A percentile compares a stretch with the other conserved stretches of the same genome.
Evolutionary conservation across 495 filamentous ascomycete genomes (phyloP).

Genomic region (Lichenothelia convexa): DNA sequence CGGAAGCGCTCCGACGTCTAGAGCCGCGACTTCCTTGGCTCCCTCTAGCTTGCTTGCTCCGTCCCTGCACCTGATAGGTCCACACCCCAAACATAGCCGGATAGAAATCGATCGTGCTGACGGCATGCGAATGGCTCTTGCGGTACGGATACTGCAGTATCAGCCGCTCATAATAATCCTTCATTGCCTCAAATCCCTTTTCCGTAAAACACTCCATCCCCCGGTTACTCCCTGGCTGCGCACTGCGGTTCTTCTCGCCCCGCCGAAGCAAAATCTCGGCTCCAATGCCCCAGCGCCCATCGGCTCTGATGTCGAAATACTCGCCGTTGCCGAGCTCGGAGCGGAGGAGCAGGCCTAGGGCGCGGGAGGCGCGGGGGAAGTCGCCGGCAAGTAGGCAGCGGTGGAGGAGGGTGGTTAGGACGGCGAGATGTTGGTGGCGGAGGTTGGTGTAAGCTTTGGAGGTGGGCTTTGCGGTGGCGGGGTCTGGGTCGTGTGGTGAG

Average conservation of each 20-base stretch:
- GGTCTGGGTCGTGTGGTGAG: no score
- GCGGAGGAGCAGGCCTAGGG: conserved; percentile 46
- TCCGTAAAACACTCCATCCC: conserved; percentile 19
- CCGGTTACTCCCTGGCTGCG: background rate
- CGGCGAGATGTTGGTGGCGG: conserved; percentile 38
- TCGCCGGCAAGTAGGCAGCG: conserved; percentile 40
- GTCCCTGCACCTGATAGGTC: conserved; percentile 39
- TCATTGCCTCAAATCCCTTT: conserved; percentile 36
- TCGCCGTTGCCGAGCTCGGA: conserved; percentile 28
- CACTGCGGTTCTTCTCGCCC: background rate
- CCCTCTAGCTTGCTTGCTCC: conserved; percentile 19
- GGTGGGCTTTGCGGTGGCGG: no score
- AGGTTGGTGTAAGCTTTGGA: conserved; percentile 4
- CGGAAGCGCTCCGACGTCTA: no score
- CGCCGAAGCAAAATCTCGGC: conserved; percentile 41
- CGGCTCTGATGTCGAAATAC: conserved; percentile 34
- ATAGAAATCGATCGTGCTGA: conserved; percentile 40
- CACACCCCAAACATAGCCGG: conserved; percentile 50
- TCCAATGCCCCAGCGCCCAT: conserved; percentile 48
- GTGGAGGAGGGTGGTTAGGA: conserved; percentile 43
- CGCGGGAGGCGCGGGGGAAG: conserved; percentile 41
- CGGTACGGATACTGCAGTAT: conserved; percentile 47
- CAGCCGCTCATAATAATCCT: conserved; percentile 45
- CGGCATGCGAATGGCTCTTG: conserved; percentile 23
- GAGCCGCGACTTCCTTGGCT: background rate